A percentile compares a stretch with the other conserved stretches of the same genome.
These are phyloP conservation scores for Epichloe elymi DNA, from an alignment of 2,329 filamentous ascomycete genomes.

Conservation along the genomic window DNA sequence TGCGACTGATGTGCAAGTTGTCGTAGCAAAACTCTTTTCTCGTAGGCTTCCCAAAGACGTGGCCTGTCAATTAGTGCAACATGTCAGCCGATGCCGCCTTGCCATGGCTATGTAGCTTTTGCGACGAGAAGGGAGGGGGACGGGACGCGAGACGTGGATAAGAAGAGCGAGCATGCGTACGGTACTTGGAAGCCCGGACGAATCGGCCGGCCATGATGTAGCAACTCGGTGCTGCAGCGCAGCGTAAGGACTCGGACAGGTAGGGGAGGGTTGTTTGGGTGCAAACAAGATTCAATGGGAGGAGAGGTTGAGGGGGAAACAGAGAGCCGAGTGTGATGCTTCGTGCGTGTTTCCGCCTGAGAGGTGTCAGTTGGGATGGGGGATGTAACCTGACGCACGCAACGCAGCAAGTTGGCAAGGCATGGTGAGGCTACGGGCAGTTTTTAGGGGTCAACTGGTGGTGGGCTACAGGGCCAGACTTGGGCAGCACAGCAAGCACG, in stretches of 20 bases:
- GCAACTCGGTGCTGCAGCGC: slow-evolving; percentile 7
- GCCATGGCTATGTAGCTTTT: background rate
- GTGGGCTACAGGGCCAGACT: background rate
- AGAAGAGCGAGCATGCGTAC: slow-evolving; percentile 26
- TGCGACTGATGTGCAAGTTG: slow-evolving; percentile 90
- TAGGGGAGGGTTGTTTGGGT: background rate
- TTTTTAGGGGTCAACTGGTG: too few relatives aligned
- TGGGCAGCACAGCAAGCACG: background rate
- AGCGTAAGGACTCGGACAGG: background rate
- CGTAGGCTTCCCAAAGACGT: slow-evolving; percentile 93
- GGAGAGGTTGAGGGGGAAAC: slow-evolving; percentile 6
- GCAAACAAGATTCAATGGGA: slow-evolving; percentile 1
- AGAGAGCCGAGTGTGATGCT: slow-evolving; percentile 1
- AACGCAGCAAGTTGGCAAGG: background rate
- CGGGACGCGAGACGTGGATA: too few relatives aligned
- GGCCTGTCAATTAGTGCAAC: slow-evolving; percentile 44
- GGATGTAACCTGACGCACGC: background rate
- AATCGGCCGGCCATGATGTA: slow-evolving; percentile 48
- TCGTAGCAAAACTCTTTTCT: slow-evolving; percentile 98
- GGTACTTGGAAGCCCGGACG: slow-evolving; percentile 56
- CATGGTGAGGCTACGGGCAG: background rate
- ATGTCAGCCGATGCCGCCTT: background rate
- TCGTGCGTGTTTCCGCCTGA: background rate
- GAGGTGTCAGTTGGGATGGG: background rate
- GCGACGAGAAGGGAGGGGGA: background rate